Base-by-base conservation (phyloP, 805 yeast species). In the Pichia sporocuriosa region DNA sequence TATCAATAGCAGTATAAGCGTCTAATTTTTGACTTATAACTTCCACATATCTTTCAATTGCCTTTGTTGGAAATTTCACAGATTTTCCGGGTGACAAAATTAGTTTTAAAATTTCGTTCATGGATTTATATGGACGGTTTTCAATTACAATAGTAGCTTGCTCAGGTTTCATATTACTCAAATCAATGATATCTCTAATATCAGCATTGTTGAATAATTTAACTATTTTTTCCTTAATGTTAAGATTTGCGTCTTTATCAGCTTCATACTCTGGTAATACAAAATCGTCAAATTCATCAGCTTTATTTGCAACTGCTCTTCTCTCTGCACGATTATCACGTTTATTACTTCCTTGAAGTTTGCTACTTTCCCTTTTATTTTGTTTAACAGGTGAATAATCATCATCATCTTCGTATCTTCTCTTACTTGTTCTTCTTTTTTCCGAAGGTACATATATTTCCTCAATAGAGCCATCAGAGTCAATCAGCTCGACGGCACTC, bases 1-100 rank as follows among this genome's bases (percentile, higher is more conserved):
- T 82, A 53, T 90, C 97, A 33, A 93, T 95, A 0, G 98, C 97
- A 47, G 80, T 81, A 59, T 93, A 93, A 5, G 97, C 97, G 53
- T 79, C 77, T 48, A 93, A 68, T 13, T 87, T 81, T 48, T 72
- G 66, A 35, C 75, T 74, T 4, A 89, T 74, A 30, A 75, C 81
- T 49, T 82, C 90, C 19, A 87, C 73, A 37, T 86, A 70, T 55
- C 77, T 75, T 52, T 82, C 82, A 10, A 96, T 96, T n/a, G n/a
- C n/a, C n/a, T n/a, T n/a, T n/a, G n/a, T n/a, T 58, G 61, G 38
- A n/a, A n/a, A 8, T 25, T 40, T n/a, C n/a, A n/a, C n/a, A n/a
- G n/a, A n/a, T n/a, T 9, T 47, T 30, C 20, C 52, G 51, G 17
- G 38, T 6, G 62, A 60, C 43, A 85, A 75, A 35, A 76, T 76